phyloP scores from a whole-genome alignment of 2,329 filamentous ascomycete genomes.

The Chaetomium sp. region DNA sequence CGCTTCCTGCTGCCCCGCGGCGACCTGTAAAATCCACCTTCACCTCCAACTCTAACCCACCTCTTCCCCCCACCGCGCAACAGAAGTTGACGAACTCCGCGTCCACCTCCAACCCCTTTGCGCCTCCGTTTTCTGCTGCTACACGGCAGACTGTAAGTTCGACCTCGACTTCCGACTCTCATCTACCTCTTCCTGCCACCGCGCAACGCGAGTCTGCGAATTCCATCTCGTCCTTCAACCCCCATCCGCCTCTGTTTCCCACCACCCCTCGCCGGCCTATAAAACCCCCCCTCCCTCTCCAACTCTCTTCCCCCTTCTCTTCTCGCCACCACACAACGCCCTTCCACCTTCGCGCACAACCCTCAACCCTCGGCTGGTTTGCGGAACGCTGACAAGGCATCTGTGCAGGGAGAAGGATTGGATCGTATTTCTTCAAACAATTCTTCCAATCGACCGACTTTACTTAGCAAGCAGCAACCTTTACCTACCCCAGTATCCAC shows the following conservation, averaged over 20 bases:
- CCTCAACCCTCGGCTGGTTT: neutral
- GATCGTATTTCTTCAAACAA: conserved; percentile 48
- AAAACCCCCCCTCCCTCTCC: neutral
- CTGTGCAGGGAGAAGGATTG: conserved; percentile 45
- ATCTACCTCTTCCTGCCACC: neutral
- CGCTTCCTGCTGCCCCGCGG: no score
- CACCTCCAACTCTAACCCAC: neutral
- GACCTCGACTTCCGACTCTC: neutral
- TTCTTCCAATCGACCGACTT: conserved; percentile 49
- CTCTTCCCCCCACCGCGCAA: neutral
- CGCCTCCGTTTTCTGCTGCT: neutral
- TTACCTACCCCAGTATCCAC: conserved; percentile 48
- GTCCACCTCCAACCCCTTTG: neutral
- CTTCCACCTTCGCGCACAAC: conserved; percentile 1
- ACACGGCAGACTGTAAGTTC: no score
- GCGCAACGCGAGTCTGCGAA: neutral
- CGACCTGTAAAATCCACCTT: neutral
- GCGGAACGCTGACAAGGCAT: conserved; percentile 33
- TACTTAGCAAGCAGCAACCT: conserved; percentile 47
- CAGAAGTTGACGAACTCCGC: neutral
- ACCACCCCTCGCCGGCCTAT: neutral
- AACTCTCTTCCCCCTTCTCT: conserved; percentile 1
- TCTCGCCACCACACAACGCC: neutral
- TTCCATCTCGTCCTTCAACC: neutral
- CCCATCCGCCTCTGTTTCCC: neutral